Evolutionary conservation across 352 stramenopile species (phyloP).

Genomic region (Thraustotheca clavata): DNA sequence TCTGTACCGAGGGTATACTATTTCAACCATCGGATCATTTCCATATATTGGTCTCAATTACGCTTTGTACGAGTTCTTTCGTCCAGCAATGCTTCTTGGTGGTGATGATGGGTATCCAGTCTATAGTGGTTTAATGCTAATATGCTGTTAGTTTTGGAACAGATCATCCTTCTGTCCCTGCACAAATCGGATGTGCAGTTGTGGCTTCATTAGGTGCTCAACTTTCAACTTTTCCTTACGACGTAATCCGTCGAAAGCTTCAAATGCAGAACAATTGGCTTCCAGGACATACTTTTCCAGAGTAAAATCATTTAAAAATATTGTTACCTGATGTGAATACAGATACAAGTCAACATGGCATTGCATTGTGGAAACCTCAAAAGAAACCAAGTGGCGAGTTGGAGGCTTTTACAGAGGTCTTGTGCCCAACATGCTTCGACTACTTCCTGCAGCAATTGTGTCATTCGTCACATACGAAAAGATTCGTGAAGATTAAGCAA

Average conservation of each 20-base stretch:
- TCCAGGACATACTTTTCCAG: constrained; percentile 46
- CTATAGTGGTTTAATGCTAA: constrained; percentile 35
- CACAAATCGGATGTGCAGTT: constrained; percentile 69
- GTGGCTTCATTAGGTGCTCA: constrained; percentile 62
- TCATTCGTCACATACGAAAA: constrained; percentile 80
- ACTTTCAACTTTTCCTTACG: constrained; percentile 69
- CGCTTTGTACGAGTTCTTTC: constrained; percentile 75
- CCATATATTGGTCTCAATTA: constrained; percentile 81
- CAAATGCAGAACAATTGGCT: constrained; percentile 70
- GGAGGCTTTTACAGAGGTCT: constrained; percentile 58
- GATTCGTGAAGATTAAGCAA: constrained; percentile 31
- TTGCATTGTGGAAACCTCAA: constrained; percentile 46
- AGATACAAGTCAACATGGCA: constrained; percentile 61
- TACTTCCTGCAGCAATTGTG: constrained; percentile 57
- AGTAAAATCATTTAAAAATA: neutral
- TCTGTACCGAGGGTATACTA: constrained; percentile 70
- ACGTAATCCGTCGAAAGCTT: constrained; percentile 68
- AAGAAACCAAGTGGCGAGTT: constrained; percentile 24
- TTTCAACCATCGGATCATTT: constrained; percentile 63
- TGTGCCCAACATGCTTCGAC: constrained; percentile 63
- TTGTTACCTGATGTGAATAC: neutral
- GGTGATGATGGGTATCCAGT: neutral
- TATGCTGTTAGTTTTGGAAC: neutral
- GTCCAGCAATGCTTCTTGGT: constrained; percentile 26
- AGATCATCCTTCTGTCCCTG: constrained; percentile 52